Evolutionary conservation across 768 basidiomycete genomes (phyloP).

Genomic region (Phylloporus rhodoxanthus): DNA sequence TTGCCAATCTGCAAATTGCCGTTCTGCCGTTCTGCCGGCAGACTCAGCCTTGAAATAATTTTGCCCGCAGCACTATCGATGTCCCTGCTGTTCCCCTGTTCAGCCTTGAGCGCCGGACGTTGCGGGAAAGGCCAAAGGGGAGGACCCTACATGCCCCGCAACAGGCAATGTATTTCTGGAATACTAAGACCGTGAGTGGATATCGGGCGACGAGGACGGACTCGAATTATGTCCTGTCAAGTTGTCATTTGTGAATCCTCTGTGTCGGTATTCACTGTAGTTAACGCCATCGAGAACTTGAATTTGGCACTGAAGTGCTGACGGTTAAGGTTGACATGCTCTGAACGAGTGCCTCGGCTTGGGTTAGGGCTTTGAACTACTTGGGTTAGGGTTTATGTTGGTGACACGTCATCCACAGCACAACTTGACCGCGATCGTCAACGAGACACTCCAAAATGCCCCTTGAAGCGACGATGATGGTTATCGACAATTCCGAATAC

Average conservation of each 20-base stretch:
- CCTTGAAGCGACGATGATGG: slow-evolving; percentile 95
- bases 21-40: too few species aligned
- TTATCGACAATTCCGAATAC: slow-evolving; percentile 96
- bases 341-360: too few species aligned
- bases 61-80: too few species aligned
- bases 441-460: slow-evolving; percentile 58
- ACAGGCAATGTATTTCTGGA: not conserved
- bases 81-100: not conserved
- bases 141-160: too few species aligned
- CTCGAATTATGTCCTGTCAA: not conserved
- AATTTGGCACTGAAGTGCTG: too few species aligned
- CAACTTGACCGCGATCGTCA: slow-evolving; percentile 10
- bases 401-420: slow-evolving; percentile 25
- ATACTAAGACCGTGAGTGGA: not conserved
- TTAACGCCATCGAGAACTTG: too few species aligned
- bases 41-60: too few species aligned
- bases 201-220: not conserved
- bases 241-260: not conserved
- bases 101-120: not conserved
- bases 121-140: too few species aligned
- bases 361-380: not conserved
- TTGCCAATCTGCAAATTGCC: too few species aligned
- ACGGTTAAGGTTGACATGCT: too few species aligned
- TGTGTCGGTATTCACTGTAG: not conserved
- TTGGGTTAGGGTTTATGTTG: slow-evolving; percentile 16